Evolutionary conservation across 176 grass and related monocot genomes (phyloP), one percentile per base, ranked within the genome.

Genomic region (Raddia guianensis): DNA sequence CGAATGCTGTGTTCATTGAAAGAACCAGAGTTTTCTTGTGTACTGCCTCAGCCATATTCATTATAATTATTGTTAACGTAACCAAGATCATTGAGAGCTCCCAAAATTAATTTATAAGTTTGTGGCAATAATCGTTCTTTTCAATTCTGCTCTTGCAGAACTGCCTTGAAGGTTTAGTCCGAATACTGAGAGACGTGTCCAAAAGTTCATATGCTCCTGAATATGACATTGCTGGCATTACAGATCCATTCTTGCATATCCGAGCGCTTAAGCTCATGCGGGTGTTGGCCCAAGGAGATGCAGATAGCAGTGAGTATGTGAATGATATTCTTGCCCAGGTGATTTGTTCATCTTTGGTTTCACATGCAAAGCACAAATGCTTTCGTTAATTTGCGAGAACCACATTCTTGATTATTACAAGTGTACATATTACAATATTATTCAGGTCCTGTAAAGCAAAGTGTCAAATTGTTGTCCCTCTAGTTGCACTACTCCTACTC

Each of bases 251-350:
- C 87, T 89, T 99, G 77, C 97, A 99, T 72, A 93, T 99, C 56
- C 91, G 90, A 53, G 91, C 91, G 42, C 97, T 99, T 83, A 99
- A 89, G 74, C 84, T 99, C 50, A 87, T 93, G 89, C 82, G 90
- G 16, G 80, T 77, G 51, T 82, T 99, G 83, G 80, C 82, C 61
- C 91, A 95, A 65, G 93, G 89, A 79, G 93, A 99, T 85, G 84
- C 91, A 8, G 97, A 99, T 72, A 86, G 86, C 58, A 95, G 92
- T 73, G 97, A 99, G 84, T 81, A 83, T 82, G 94, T 99, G 74
- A 99, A 99, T 88, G 97, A 99, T 82, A 96, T 99, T 85, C 97
- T 99, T 82, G 97, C 97, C 27, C 97, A 99, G 92, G 97, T 96
- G 48, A 88, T 57, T 81, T 84, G 19, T 82, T 85, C 19, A 60